Base-by-base conservation (phyloP, 2,329 filamentous ascomycete species). In the Sporothrix pseudoabietina region DNA sequence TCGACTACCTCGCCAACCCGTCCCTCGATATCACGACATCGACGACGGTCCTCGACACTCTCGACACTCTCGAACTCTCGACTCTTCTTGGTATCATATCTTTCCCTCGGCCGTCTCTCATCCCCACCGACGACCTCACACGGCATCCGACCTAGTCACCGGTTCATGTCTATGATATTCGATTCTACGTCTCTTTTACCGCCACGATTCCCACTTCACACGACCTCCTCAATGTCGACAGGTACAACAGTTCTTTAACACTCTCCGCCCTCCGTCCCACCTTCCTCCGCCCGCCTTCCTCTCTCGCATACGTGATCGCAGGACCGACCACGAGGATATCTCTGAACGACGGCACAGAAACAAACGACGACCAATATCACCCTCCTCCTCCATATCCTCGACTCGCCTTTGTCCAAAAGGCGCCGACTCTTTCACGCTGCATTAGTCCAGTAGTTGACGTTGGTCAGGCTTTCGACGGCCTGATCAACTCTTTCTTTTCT, bases 261-360 rank as follows among this genome's bases (percentile, higher is more conserved):
- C 49, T 35, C 26, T 12, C 32, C 52, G 16, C 49, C 22, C 26
- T 12, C 32, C 52, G 16, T 63, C 41, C 41, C 69, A 39, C 16
- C 49, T 19, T 41, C 44, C 32, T 49, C 41, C 26, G 22, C 16
- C 52, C 47, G 32, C 35, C 44, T 47, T n/a, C 44, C 32, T 35
- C 61, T 55, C 47, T 57, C 22, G 32, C 12, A 32, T 47, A 39
- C 68, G 71, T 73, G 69, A 65, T 75, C 71, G 71, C 74, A 75
- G 71, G 72, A 49, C 59, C 72, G 74, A 73, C 52, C 71, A 71
- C 73, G 71, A 35, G 61, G 61, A 66, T 22, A 47, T 47, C 70
- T 10, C 12, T 12, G 65, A 22, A 69, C 30, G 19, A 69, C 22
- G 41, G 32, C 10, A 19, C 9, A 55, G 9, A 16, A 4, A 39